phyloP scores from a whole-genome alignment of 768 basidiomycete species.

The Tylopilus intermedius region DNA sequence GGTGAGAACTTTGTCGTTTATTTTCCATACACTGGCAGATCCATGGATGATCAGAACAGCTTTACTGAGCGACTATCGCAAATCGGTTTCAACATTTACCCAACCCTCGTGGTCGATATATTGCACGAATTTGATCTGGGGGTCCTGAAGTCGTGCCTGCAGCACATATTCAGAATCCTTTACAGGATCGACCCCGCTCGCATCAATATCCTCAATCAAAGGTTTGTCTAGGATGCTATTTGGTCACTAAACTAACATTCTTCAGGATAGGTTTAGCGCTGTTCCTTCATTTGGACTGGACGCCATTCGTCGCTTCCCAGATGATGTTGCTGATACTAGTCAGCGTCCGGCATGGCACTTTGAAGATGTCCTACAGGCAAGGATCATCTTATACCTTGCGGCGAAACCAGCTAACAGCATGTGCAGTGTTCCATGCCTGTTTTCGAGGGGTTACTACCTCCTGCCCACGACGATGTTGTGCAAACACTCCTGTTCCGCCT shows the following conservation, averaged over 20 bases:
- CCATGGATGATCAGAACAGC: background rate
- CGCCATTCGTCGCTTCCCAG: conserved; percentile 34
- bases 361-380: conserved; percentile 13
- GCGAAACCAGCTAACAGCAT: too few relatives aligned
- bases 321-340: conserved; percentile 36
- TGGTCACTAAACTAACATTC: background rate
- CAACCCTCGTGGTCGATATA: background rate
- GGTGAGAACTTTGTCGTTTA: too few relatives aligned
- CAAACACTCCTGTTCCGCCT: conserved; percentile 20
- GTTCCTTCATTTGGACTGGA: background rate
- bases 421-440: conserved; percentile 34
- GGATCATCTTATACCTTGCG: too few relatives aligned
- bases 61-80: background rate
- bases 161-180: background rate
- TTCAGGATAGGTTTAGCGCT: background rate
- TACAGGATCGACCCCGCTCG: background rate
- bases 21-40: background rate
- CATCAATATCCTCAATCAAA: background rate
- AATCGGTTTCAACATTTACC: background rate
- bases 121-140: background rate
- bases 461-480: conserved; percentile 19
- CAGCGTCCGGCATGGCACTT: conserved; percentile 21
- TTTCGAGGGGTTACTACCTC: conserved; percentile 36
- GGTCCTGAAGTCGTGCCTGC: background rate
- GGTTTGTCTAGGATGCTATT: background rate